Evolutionary conservation across 129 eudicot species (phyloP).

Genomic region (carrot (Daucus carota)): DH1_v3.0 NC_030389.2:39056501-39057000

Average conservation of each 20-base stretch:
- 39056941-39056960: slow-evolving; percentile 97
- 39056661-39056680: slow-evolving; percentile 97
- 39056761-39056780: not conserved
- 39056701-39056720: slow-evolving; percentile 95
- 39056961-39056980: slow-evolving; percentile 90
- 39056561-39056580: not conserved
- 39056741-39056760: slow-evolving; percentile 91
- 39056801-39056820: not conserved
- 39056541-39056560: not conserved
- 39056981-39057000: slow-evolving; percentile 98
- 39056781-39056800: not conserved
- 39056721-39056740: slow-evolving; percentile 95
- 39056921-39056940: slow-evolving; percentile 98
- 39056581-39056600: not conserved
- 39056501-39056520: slow-evolving; percentile 84
- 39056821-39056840: slow-evolving; percentile 60
- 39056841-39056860: slow-evolving; percentile 97
- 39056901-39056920: slow-evolving; percentile 96
- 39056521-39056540: slow-evolving; percentile 39
- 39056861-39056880: slow-evolving; percentile 83
- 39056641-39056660: slow-evolving; percentile 97
- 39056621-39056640: slow-evolving; percentile 99
- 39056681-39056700: slow-evolving; percentile 97
- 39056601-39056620: slow-evolving; percentile 48
- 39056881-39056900: slow-evolving; percentile 93